phyloP scores from a whole-genome alignment of 345 rosid genomes.

The Sisymbrium irio region DNA sequence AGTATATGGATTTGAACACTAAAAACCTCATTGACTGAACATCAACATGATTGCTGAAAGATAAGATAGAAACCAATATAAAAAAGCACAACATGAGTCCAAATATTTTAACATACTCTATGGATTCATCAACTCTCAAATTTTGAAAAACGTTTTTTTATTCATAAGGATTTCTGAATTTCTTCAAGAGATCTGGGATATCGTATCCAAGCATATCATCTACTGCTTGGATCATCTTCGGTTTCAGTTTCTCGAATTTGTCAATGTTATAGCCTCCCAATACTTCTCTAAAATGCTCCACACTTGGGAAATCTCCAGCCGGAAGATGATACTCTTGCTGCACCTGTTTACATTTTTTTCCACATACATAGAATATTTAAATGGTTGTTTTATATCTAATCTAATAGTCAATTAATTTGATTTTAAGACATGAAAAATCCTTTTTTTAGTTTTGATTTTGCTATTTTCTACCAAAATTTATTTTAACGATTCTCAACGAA shows the following conservation, averaged over 20 bases:
- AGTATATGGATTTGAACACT: not conserved
- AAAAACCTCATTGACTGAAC: not conserved
- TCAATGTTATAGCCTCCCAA: conserved; percentile 72
- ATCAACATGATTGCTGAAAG: not conserved
- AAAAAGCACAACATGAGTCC: not conserved
- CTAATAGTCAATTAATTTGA: too few relatives aligned
- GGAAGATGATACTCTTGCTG: conserved; percentile 84
- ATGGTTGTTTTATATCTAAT: not conserved
- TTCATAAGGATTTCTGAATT: conserved; percentile 78
- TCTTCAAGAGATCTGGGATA: conserved; percentile 80
- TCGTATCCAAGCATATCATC: conserved; percentile 93
- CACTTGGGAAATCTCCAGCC: conserved; percentile 77
- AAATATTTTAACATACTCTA: not conserved
- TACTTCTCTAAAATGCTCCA: conserved; percentile 69
- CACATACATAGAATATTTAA: not conserved
- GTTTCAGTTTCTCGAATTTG: conserved; percentile 80
- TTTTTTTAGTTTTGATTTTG: too few relatives aligned
- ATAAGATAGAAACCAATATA: not conserved
- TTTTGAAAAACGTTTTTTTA: conserved; percentile 14
- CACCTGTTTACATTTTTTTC: conserved; percentile 48
- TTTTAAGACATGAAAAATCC: too few relatives aligned
- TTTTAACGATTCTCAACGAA: too few relatives aligned
- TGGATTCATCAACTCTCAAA: not conserved
- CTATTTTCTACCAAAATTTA: too few relatives aligned
- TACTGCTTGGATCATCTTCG: conserved; percentile 81